Evolutionary conservation across 768 basidiomycete species (phyloP), one percentile per base, ranked within the genome.

Genomic region (Pluteus cervinus): DNA sequence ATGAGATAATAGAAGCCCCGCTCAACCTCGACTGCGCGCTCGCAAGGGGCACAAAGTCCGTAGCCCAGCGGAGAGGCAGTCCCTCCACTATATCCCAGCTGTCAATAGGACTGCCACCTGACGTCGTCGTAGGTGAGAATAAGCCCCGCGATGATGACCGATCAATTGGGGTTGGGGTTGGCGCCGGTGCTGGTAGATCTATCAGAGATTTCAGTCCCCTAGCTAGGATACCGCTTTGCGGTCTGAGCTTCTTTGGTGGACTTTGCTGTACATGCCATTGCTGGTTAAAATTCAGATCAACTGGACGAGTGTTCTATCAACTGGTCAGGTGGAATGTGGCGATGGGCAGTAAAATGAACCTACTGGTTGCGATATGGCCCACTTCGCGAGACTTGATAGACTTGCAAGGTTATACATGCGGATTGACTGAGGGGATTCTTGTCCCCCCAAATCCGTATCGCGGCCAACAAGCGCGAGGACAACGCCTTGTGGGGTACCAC

Each of bases 331-430:
- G 43, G 31, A 21, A 10, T 17, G 14, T 22, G 16, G n/a, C n/a
- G n/a, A 22, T n/a, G 3, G 16, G 21, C 28, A n/a, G 20, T 5
- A 7, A 25, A n/a, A 29, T 33, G 20, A 15, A 26, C n/a, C 28
- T 44, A 81, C 87, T 58, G 80, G 81, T 41, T 82, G 78, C 7
- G 79, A 61, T 12, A 81, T 60, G 0, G 76, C 69, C 83, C 83
- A 90, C 50, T 77, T 79, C 2, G 83, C 85, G 9, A 91, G 68
- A 48, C 73, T 88, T 7, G 73, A 69, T 5, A 91, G 59, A 52
- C 86, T 86, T 14, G 76, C 66, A 14, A 91, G 66, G 50, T 80
- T 90, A 55, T 91, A 91, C 86, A 91, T 89, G 26, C 88, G 75
- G 26, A 89, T 58, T 5, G 67, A 63, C 32, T 78, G 69, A 25